Percentiles rank a stretch among this genome's conserved stretches.
These are phyloP conservation scores for Pyrus pyrifolia DNA, from an alignment of 306 rosid genomes.

Conservation along the genomic window DNA sequence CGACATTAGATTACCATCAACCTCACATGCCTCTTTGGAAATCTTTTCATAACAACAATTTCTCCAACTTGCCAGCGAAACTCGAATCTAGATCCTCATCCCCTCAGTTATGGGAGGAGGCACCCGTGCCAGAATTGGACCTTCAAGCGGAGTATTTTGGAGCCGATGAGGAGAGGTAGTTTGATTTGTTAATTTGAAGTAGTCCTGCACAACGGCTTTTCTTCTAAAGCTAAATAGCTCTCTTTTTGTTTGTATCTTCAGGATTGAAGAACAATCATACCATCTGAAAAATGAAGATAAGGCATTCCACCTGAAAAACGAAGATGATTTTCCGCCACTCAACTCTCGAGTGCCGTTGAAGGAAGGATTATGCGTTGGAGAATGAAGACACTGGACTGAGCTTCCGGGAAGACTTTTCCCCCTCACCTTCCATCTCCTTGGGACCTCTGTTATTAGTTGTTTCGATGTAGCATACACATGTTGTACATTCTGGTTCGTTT, in stretches of 20 bases:
- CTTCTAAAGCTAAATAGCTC: slow-evolving; percentile 15
- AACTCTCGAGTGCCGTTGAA: slow-evolving; percentile 8
- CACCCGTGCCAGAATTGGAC: slow-evolving; percentile 30
- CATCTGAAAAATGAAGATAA: no score
- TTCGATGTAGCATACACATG: background rate
- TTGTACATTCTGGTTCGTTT: slow-evolving; percentile 1
- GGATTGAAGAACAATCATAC: slow-evolving; percentile 20
- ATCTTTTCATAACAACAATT: slow-evolving; percentile 30
- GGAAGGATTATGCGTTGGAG: slow-evolving; percentile 2
- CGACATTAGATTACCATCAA: slow-evolving; percentile 37
- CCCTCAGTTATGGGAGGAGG: slow-evolving; percentile 38
- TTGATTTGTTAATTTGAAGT: slow-evolving; percentile 4
- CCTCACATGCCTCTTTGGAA: slow-evolving; percentile 34
- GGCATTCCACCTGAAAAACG: slow-evolving; percentile 27
- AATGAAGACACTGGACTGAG: slow-evolving; percentile 2
- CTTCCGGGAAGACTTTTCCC: background rate
- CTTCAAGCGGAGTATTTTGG: slow-evolving; percentile 19
- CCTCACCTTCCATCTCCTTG: background rate
- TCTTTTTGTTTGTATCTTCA: background rate
- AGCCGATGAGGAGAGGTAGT: slow-evolving; percentile 49
- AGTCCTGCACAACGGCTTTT: slow-evolving; percentile 17
- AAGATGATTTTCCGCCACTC: slow-evolving; percentile 41
- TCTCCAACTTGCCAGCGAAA: slow-evolving; percentile 35
- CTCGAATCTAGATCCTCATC: slow-evolving; percentile 37
- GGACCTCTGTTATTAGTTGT: background rate